These are phyloP conservation scores for Polyporus arcularius DNA, from an alignment of 768 basidiomycete species.

Conservation along the genomic window DNA sequence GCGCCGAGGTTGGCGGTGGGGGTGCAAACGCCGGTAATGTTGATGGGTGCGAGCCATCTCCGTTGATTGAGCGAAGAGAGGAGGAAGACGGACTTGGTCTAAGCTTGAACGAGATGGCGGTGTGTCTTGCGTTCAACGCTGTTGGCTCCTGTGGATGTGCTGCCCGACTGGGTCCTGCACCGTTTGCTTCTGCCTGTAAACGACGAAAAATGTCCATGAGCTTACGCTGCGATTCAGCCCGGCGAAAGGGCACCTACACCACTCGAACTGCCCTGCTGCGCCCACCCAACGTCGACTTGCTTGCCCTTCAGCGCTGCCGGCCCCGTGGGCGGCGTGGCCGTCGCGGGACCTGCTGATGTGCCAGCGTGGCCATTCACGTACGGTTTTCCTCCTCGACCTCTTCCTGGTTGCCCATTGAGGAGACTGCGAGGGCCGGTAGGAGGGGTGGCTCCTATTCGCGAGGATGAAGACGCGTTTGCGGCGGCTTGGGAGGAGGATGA, in stretches of 20 bases:
- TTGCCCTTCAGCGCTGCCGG: constrained; percentile 42
- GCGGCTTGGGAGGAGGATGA: constrained; percentile 37
- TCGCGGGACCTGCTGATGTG: constrained; percentile 29
- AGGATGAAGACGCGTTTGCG: constrained; percentile 28
- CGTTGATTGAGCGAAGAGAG: constrained; percentile 16
- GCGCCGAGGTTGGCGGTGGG: constrained; percentile 30
- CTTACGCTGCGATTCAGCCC: constrained; percentile 16
- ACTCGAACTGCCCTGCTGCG: constrained; percentile 32
- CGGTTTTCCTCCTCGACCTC: constrained; percentile 39
- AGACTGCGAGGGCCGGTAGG: constrained; percentile 71
- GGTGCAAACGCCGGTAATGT: constrained; percentile 29
- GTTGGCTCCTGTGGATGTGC: constrained; percentile 23
- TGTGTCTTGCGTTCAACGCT: constrained; percentile 22
- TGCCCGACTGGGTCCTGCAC: constrained; percentile 23
- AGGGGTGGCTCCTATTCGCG: constrained; percentile 52
- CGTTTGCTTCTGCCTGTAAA: constrained; percentile 24
- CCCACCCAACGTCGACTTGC: constrained; percentile 39
- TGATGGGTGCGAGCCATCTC: constrained; percentile 29
- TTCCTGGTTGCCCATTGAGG: constrained; percentile 29
- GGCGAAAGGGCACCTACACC: constrained; percentile 17
- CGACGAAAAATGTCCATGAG: constrained; percentile 11
- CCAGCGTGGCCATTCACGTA: constrained; percentile 44
- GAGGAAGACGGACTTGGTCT: constrained; percentile 29
- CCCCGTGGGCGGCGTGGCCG: constrained; percentile 21
- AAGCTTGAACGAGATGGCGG: constrained; percentile 29